Conservation (phyloP, 2,329 filamentous ascomycete species). For the Pezicula radicicola region DNA sequence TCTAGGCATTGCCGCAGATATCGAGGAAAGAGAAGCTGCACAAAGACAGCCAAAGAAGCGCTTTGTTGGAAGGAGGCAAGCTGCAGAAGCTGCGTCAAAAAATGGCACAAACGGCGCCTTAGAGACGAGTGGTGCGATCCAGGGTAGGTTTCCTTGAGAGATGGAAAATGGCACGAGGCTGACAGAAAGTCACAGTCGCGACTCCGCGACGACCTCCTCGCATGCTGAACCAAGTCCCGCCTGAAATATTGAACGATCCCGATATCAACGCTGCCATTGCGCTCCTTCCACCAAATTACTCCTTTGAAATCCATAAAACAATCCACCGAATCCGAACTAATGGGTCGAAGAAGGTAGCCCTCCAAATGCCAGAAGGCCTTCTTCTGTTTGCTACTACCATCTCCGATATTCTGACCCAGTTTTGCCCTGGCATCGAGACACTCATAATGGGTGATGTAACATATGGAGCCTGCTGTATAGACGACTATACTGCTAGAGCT, state of each 20-base stretch:
- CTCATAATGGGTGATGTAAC: conserved; percentile 99
- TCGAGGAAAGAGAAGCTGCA: conserved; percentile 50
- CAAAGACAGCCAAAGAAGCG: conserved; percentile 81
- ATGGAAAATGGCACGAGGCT: background rate
- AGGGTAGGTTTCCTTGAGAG: conserved; percentile 48
- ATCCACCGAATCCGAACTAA: conserved; percentile 87
- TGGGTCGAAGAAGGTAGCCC: conserved; percentile 75
- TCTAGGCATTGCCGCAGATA: conserved; percentile 65
- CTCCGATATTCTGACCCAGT: conserved; percentile 91
- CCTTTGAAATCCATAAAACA: conserved; percentile 97
- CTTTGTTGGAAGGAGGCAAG: conserved; percentile 81
- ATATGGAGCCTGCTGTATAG: conserved; percentile 97
- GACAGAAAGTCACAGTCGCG: conserved; percentile 50
- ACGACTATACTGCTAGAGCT: conserved; percentile 94
- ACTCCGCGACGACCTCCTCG: conserved; percentile 71
- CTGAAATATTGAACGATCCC: conserved; percentile 79
- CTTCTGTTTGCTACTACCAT: conserved; percentile 96
- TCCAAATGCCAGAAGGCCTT: conserved; percentile 97
- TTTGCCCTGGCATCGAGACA: conserved; percentile 88
- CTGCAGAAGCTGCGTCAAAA: conserved; percentile 54
- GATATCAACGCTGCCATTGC: conserved; percentile 85
- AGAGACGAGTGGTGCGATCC: conserved; percentile 63
- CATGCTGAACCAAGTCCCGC: conserved; percentile 86
- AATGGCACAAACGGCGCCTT: conserved; percentile 22
- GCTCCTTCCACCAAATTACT: conserved; percentile 92